Evolutionary conservation across 345 rosid genomes (phyloP).

Genomic region (Moringa oleifera): DNA sequence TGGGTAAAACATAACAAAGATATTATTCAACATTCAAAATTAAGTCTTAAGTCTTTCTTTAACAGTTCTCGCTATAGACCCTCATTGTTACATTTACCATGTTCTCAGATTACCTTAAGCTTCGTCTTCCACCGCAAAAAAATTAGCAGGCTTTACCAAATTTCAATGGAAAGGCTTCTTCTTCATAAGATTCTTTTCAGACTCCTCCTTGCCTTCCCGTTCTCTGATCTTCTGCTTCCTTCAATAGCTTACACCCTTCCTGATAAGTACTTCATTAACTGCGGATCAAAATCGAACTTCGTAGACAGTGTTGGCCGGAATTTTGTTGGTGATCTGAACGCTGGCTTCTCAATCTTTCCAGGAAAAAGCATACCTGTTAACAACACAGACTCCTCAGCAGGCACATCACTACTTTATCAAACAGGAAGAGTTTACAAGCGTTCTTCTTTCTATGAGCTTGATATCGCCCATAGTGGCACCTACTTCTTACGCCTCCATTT

Average conservation of each 20-base stretch:
- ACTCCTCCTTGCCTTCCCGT: slow-evolving; percentile 11
- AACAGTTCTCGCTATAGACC: too few species aligned
- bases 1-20: too few species aligned
- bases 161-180: too few species aligned
- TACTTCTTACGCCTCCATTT: slow-evolving; percentile 34
- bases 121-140: too few species aligned
- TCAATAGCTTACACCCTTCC: slow-evolving; percentile 38
- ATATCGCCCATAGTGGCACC: slow-evolving; percentile 15
- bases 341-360: slow-evolving; percentile 11
- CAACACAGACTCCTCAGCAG: background rate
- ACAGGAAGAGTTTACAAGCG: slow-evolving; percentile 44
- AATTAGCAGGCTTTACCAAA: too few species aligned
- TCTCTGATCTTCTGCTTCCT: too few species aligned
- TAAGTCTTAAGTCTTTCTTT: too few species aligned
- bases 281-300: slow-evolving; percentile 31
- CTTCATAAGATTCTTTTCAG: too few species aligned
- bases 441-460: slow-evolving; percentile 30
- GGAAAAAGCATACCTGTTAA: slow-evolving; percentile 9
- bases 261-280: slow-evolving; percentile 41
- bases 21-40: too few species aligned
- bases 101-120: too few species aligned
- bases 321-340: slow-evolving; percentile 35
- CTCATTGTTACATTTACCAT: too few species aligned
- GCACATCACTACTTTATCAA: too few species aligned
- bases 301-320: background rate